A percentile compares a stretch with the other conserved stretches of the same genome.
Conservation (phyloP, 1,284 basidiomycete genomes). For the Neolentinus lepideus region DNA sequence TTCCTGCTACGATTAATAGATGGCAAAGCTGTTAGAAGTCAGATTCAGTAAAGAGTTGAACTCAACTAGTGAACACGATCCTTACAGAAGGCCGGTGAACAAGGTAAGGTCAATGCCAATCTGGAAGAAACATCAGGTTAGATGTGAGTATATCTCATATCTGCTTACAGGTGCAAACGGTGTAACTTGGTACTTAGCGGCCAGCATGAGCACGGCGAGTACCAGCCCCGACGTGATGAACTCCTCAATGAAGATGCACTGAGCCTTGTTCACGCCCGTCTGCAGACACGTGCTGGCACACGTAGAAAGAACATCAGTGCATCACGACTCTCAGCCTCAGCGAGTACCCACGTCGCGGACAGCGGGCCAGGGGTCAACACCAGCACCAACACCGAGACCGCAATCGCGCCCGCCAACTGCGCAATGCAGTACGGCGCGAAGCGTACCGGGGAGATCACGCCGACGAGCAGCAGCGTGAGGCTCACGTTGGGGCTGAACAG, state of each 20-base stretch:
- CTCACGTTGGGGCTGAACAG: constrained; percentile 57
- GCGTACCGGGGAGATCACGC: constrained; percentile 44
- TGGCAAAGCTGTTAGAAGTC: constrained; percentile 15
- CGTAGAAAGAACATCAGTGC: not conserved
- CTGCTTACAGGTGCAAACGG: constrained; percentile 48
- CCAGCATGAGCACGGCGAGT: constrained; percentile 45
- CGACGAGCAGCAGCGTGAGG: constrained; percentile 46
- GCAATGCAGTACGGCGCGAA: constrained; percentile 47
- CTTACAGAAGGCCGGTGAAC: constrained; percentile 48
- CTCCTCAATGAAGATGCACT: constrained; percentile 57
- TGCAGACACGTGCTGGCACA: constrained; percentile 30
- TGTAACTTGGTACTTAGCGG: constrained; percentile 53
- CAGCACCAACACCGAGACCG: constrained; percentile 41
- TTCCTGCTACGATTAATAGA: constrained; percentile 42
- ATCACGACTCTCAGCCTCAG: not conserved
- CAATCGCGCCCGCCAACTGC: constrained; percentile 47
- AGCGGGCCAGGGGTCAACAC: constrained; percentile 46
- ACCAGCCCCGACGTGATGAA: constrained; percentile 45
- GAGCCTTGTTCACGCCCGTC: constrained; percentile 29
- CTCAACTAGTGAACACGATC: too few relatives aligned
- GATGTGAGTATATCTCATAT: not conserved
- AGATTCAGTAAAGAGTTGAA: too few relatives aligned
- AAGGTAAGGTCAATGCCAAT: constrained; percentile 56
- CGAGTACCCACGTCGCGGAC: constrained; percentile 32
- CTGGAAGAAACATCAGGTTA: constrained; percentile 14